These are phyloP conservation scores for Colletotrichum scovillei DNA, from an alignment of 2,329 filamentous ascomycete genomes.

Conservation along the genomic window DNA sequence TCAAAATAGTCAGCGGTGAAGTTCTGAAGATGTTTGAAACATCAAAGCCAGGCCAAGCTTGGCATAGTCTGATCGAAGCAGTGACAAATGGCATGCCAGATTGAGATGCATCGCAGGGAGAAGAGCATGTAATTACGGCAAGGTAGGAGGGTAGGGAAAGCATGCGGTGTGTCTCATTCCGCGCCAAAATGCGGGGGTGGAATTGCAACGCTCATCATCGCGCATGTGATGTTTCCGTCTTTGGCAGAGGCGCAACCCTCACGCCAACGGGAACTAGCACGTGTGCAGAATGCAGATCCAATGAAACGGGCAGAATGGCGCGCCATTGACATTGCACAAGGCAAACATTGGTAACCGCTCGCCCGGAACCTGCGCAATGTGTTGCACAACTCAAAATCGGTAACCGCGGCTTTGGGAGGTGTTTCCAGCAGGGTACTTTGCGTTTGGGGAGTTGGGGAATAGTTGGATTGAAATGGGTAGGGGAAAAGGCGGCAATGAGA, in stretches of 20 bases:
- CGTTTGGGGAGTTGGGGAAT: neutral
- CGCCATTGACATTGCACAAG: conserved; percentile 43
- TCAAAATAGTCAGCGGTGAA: neutral
- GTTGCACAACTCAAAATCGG: conserved; percentile 24
- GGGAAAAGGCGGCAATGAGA: neutral
- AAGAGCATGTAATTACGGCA: neutral
- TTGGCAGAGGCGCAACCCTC: conserved; percentile 24
- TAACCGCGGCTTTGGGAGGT: neutral
- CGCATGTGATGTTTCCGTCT: conserved; percentile 32
- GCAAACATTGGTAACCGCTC: conserved; percentile 3
- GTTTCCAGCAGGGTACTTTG: neutral
- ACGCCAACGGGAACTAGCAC: conserved; percentile 31
- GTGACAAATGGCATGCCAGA: neutral
- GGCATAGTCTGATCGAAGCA: neutral
- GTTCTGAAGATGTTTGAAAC: neutral
- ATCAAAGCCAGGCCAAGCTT: neutral
- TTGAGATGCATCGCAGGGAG: neutral
- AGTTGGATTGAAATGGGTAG: neutral
- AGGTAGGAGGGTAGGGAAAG: neutral
- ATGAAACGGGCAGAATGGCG: conserved; percentile 36
- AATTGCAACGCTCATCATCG: conserved; percentile 26
- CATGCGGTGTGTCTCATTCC: neutral
- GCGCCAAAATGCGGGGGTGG: conserved; percentile 31
- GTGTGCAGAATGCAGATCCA: conserved; percentile 33
- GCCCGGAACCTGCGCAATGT: conserved; percentile 7